Conservation (phyloP, 1,284 basidiomycete species). For the Acaromyces ingoldii region DNA sequence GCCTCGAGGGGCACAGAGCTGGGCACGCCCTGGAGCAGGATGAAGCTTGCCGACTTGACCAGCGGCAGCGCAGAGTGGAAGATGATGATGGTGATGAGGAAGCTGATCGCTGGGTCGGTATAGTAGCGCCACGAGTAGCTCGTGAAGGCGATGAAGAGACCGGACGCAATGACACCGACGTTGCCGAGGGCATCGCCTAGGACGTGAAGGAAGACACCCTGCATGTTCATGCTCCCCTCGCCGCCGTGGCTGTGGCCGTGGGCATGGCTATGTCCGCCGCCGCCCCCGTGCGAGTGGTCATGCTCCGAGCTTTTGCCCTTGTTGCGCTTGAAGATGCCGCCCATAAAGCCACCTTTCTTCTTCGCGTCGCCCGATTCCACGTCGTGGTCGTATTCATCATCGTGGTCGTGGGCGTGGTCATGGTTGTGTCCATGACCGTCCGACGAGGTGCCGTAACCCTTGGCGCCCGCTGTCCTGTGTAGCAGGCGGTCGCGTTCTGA, state of each 20-base stretch:
- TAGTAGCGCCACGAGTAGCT: constrained; percentile 61
- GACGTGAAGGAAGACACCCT: constrained; percentile 86
- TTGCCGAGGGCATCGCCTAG: constrained; percentile 91
- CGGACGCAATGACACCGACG: constrained; percentile 91
- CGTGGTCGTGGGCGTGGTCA: constrained; percentile 7
- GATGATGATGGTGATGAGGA: constrained; percentile 93
- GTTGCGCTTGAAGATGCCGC: constrained; percentile 11
- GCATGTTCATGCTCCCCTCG: constrained; percentile 91
- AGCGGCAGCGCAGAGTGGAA: constrained; percentile 91
- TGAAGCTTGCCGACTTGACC: constrained; percentile 89
- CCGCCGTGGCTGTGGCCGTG: constrained; percentile 59
- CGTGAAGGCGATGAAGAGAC: constrained; percentile 58
- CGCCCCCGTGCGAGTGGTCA: constrained; percentile 17
- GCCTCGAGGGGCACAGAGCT: constrained; percentile 79
- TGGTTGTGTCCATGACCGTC: constrained; percentile 12
- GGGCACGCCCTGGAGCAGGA: constrained; percentile 94
- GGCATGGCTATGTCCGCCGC: constrained; percentile 43
- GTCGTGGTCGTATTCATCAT: constrained; percentile 10
- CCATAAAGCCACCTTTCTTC: constrained; percentile 10
- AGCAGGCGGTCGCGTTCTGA: constrained; percentile 1
- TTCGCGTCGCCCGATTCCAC: constrained; percentile 22
- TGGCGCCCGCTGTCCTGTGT: constrained; percentile 1
- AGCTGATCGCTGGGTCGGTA: constrained; percentile 86
- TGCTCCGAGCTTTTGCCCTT: constrained; percentile 36
- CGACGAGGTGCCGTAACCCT: constrained; percentile 19